Conservation (phyloP, 1,139 yeast species). For the Taphrina confusa region DNA sequence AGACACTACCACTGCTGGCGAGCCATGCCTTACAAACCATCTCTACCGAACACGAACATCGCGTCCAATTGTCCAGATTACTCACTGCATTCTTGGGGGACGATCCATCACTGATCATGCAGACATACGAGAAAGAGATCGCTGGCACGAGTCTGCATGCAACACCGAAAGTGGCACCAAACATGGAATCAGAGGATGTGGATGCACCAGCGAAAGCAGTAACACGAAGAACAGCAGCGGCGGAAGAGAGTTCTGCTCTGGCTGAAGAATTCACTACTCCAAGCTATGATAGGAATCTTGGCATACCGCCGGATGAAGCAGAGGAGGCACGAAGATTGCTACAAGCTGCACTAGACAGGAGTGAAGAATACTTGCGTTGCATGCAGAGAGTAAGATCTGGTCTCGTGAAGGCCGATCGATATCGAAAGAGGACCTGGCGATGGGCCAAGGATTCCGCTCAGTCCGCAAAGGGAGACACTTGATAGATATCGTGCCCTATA, state of each 20-base stretch:
- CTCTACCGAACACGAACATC: conserved; percentile 33
- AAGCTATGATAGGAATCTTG: conserved; percentile 26
- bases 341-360: conserved; percentile 36
- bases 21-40: conserved; percentile 32
- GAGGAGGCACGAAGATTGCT: conserved; percentile 34
- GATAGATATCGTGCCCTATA: too few relatives aligned
- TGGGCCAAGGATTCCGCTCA: conserved; percentile 32
- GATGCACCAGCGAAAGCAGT: conserved; percentile 17
- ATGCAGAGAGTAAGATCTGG: conserved; percentile 31
- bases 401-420: conserved; percentile 33
- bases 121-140: conserved; percentile 15
- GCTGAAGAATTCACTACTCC: conserved; percentile 22
- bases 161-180: conserved; percentile 2
- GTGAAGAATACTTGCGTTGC: conserved; percentile 36
- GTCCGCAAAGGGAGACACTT: too few relatives aligned
- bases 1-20: conserved; percentile 27
- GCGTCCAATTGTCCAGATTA: conserved; percentile 25
- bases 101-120: conserved; percentile 29
- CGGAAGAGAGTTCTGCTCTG: conserved; percentile 13
- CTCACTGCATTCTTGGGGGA: conserved; percentile 35
- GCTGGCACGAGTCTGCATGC: conserved; percentile 16
- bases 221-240: conserved; percentile 24
- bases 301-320: conserved; percentile 30
- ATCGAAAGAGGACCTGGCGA: conserved; percentile 20
- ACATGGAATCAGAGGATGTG: not conserved